A percentile compares a stretch with the other conserved stretches of the same genome.
These are phyloP conservation scores for Fusarium tanahbumbuense DNA, from an alignment of 2,329 filamentous ascomycete species.

Conservation along the genomic window DNA sequence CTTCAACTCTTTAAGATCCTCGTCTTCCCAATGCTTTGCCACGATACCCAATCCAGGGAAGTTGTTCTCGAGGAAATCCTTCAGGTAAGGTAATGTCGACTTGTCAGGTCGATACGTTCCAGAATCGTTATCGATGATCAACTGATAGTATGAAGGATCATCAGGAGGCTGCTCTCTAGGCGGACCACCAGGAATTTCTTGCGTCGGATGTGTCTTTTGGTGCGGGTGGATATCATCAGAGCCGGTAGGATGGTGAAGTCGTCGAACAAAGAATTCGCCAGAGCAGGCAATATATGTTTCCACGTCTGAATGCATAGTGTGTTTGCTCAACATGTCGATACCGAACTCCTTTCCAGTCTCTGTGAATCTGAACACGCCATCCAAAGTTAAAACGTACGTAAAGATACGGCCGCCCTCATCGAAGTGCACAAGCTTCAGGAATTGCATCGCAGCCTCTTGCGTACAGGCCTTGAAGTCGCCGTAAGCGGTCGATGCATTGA, in stretches of 20 bases:
- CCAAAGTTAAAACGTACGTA: constrained; percentile 91
- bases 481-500: constrained; percentile 78
- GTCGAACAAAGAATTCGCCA: constrained; percentile 91
- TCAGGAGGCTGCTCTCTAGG: constrained; percentile 57
- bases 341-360: constrained; percentile 97
- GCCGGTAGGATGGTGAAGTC: constrained; percentile 64
- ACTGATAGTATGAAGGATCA: constrained; percentile 75
- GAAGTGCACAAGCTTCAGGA: constrained; percentile 87
- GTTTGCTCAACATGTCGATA: constrained; percentile 91
- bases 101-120: constrained; percentile 93
- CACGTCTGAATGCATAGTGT: constrained; percentile 97
- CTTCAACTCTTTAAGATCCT: constrained; percentile 80
- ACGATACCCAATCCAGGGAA: constrained; percentile 82
- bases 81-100: constrained; percentile 76
- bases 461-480: constrained; percentile 75
- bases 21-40: constrained; percentile 81
- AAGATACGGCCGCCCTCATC: constrained; percentile 88
- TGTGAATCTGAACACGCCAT: constrained; percentile 88
- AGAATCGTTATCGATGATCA: constrained; percentile 94
- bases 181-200: constrained; percentile 60
- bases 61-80: constrained; percentile 75
- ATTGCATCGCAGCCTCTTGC: constrained; percentile 78
- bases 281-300: constrained; percentile 91
- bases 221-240: constrained; percentile 57
- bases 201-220: constrained; percentile 62